phyloP scores from a whole-genome alignment of 1,284 basidiomycete genomes.

The Puccinia triticina region DNA sequence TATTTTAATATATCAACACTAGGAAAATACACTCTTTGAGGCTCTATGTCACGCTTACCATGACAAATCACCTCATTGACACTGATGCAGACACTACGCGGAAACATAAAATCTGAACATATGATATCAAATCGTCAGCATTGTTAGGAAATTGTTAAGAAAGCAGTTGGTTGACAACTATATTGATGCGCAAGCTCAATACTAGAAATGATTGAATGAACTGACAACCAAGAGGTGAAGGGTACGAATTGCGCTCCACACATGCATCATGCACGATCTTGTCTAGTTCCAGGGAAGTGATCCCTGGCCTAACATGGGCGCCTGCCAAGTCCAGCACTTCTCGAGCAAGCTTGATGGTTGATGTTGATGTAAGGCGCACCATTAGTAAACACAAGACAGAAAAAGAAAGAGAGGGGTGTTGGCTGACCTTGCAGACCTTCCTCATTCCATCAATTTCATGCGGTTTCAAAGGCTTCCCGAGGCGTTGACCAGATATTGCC shows the following conservation, averaged over 20 bases:
- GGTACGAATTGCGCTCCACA: constrained; percentile 89
- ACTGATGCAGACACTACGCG: constrained; percentile 94
- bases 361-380: not conserved
- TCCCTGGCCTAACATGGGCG: constrained; percentile 78
- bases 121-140: not conserved
- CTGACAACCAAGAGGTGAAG: constrained; percentile 80
- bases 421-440: constrained; percentile 71
- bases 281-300: constrained; percentile 90
- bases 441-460: constrained; percentile 80
- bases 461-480: constrained; percentile 61
- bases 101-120: constrained; percentile 73
- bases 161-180: not conserved
- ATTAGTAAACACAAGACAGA: too few species aligned
- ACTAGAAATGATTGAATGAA: not conserved
- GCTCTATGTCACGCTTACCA: constrained; percentile 54
- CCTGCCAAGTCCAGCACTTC: constrained; percentile 91
- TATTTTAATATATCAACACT: not conserved
- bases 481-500: constrained; percentile 45
- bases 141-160: not conserved
- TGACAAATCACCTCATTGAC: constrained; percentile 98
- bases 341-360: constrained; percentile 70
- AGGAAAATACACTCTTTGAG: not conserved
- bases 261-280: constrained; percentile 91
- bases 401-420: not conserved
- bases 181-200: not conserved